Base-by-base conservation (phyloP, 495 filamentous ascomycete genomes). In the Hamigera avellanea region DNA sequence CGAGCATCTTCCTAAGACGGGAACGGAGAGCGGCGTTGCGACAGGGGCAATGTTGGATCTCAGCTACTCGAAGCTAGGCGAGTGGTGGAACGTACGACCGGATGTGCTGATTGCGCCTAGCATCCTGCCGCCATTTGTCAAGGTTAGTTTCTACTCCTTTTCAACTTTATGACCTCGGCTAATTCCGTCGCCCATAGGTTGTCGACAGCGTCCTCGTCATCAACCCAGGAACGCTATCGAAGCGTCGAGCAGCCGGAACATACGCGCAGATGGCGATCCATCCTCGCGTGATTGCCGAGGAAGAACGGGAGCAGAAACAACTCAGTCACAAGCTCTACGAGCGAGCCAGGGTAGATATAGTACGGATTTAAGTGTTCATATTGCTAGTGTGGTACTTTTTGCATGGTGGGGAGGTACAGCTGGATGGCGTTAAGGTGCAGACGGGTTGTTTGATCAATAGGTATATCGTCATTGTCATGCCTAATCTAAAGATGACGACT, bases 71-170 rank as follows among this genome's bases (percentile, higher is more conserved):
- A 88, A 93, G 56, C 60, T 95, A 18, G 89, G 86, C 18, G 91
- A 95, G 59, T 86, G 91, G 76, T 66, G 89, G 44, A 81, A 78
- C 42, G 78, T 83, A 2, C 64, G 75, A 36, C 91, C 91, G 8
- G 91, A 98, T 65, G 68, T 98, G 17, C 50, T 95, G 41, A 68
- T 98, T 23, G 64, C 82, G 17, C 91, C 91, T 21, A 94, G 86
- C 45, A 72, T 78, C 40, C 56, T 98, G 43, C 77, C 80, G 7
- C 78, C 84, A 3, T 94, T 93, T 66, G 84, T 81, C 26, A 93
- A 85, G 74, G 86, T 91, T 64, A 42, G 70, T 51, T 41, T 2
- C 18, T 6, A 12, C 3, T 33, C 17, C n/a, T n/a, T 15, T 16
- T 35, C 1, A 16, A 33, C 8, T 18, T 33, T 14, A 12, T 13